Evolutionary conservation across 2,329 filamentous ascomycete species (phyloP).

Genomic region (Nothopassalora personata): DNA sequence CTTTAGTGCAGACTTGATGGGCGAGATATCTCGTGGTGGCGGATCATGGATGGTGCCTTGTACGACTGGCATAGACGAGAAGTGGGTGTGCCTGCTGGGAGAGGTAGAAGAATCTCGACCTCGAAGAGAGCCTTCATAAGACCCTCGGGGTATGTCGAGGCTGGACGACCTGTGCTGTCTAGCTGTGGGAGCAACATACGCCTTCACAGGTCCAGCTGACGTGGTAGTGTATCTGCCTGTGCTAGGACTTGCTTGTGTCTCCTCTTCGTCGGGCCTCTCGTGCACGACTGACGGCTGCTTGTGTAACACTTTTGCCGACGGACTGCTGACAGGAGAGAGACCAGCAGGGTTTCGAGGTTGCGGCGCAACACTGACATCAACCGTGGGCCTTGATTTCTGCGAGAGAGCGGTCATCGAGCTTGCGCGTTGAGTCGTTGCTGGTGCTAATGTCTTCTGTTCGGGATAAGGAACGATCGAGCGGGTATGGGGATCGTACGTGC

Average conservation of each 20-base stretch:
- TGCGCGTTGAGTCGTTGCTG: background rate
- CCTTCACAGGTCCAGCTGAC: slow-evolving; percentile 22
- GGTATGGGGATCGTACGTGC: slow-evolving; percentile 29
- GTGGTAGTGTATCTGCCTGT: slow-evolving; percentile 13
- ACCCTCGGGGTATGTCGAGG: slow-evolving; percentile 30
- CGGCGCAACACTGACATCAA: slow-evolving; percentile 23
- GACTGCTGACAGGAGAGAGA: slow-evolving; percentile 24
- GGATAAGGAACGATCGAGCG: slow-evolving; percentile 25
- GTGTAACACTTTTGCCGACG: slow-evolving; percentile 17
- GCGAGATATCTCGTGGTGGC: slow-evolving; percentile 65
- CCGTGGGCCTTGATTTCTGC: slow-evolving; percentile 7
- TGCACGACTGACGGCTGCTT: slow-evolving; percentile 33
- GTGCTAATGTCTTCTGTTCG: background rate
- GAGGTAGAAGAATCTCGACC: slow-evolving; percentile 26
- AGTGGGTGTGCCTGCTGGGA: slow-evolving; percentile 62
- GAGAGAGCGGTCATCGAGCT: background rate
- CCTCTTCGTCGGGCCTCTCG: slow-evolving; percentile 29
- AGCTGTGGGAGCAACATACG: slow-evolving; percentile 17
- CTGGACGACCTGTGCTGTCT: slow-evolving; percentile 26
- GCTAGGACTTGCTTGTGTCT: slow-evolving; percentile 8
- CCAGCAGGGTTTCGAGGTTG: slow-evolving; percentile 30
- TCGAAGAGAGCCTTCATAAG: slow-evolving; percentile 11
- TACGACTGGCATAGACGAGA: slow-evolving; percentile 54
- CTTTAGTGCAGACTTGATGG: slow-evolving; percentile 73
- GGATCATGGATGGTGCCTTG: slow-evolving; percentile 61